Percentiles rank a stretch among this genome's conserved stretches.
Evolutionary conservation across 1,139 yeast genomes (phyloP).

Genomic region (Scheffersomyces cryptocercus): DNA sequence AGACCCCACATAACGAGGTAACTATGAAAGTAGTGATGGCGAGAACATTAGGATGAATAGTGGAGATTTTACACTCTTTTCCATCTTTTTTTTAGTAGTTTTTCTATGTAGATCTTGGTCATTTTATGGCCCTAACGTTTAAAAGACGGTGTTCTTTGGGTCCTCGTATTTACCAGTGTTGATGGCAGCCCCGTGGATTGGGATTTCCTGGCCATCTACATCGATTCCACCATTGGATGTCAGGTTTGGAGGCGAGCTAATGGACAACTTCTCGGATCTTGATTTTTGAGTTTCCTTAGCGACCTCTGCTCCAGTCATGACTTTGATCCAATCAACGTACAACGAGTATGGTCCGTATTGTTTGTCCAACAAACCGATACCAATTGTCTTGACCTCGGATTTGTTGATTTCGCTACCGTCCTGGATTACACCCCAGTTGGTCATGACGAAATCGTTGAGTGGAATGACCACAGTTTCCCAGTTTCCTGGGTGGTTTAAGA

Average conservation of each 20-base stretch:
- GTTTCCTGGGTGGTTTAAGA: slow-evolving; percentile 69
- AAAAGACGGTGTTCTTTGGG: slow-evolving; percentile 35
- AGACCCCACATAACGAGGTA: no score
- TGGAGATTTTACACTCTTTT: no score
- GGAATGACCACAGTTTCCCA: slow-evolving; percentile 88
- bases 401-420: slow-evolving; percentile 63
- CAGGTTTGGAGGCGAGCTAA: slow-evolving; percentile 6
- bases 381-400: slow-evolving; percentile 68
- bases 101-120: no score
- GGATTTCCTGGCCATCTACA: slow-evolving; percentile 1
- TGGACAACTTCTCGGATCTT: slow-evolving; percentile 28
- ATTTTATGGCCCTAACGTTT: slow-evolving; percentile 1
- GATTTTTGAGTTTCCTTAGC: slow-evolving; percentile 36
- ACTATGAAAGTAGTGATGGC: no score
- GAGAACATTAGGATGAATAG: no score
- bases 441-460: slow-evolving; percentile 74
- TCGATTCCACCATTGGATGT: slow-evolving; percentile 6
- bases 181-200: slow-evolving; percentile 19
- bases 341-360: slow-evolving; percentile 76
- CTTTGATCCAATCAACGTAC: slow-evolving; percentile 73
- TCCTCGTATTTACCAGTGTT: slow-evolving; percentile 27
- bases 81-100: no score
- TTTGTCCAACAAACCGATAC: slow-evolving; percentile 77
- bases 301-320: slow-evolving; percentile 58
- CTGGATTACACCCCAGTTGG: slow-evolving; percentile 81